Evolutionary conservation across 2,329 filamentous ascomycete genomes (phyloP).

Genomic region (Sporothrix schenckii): DNA sequence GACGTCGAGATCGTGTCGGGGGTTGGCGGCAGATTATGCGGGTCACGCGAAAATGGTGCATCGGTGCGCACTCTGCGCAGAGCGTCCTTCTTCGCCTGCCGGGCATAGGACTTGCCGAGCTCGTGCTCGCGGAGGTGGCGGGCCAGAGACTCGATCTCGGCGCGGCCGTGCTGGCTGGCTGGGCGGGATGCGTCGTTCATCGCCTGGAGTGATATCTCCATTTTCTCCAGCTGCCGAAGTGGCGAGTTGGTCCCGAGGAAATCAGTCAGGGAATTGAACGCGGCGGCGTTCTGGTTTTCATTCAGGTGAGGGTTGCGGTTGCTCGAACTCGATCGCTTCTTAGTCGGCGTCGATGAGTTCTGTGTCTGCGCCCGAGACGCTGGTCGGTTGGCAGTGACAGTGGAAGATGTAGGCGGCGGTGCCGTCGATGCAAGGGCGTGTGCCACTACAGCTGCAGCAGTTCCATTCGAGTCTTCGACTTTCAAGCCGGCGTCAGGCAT

Average conservation of each 20-base stretch:
- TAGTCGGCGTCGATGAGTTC: slow-evolving; percentile 33
- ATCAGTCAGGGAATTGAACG: slow-evolving; percentile 53
- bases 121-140: slow-evolving; percentile 36
- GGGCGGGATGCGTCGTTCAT: slow-evolving; percentile 41
- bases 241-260: slow-evolving; percentile 53
- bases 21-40: slow-evolving; percentile 57
- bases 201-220: slow-evolving; percentile 42
- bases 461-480: slow-evolving; percentile 35
- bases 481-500: slow-evolving; percentile 14
- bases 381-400: not conserved
- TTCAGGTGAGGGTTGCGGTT: slow-evolving; percentile 12
- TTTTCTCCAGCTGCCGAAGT: slow-evolving; percentile 54
- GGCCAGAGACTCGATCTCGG: slow-evolving; percentile 36
- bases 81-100: slow-evolving; percentile 54
- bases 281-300: slow-evolving; percentile 40
- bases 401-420: too few relatives aligned
- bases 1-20: slow-evolving; percentile 63
- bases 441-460: slow-evolving; percentile 22
- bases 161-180: slow-evolving; percentile 39
- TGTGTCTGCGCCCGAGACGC: not conserved
- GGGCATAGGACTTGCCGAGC: slow-evolving; percentile 41
- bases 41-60: slow-evolving; percentile 46
- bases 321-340: slow-evolving; percentile 41
- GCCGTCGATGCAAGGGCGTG: slow-evolving; percentile 28
- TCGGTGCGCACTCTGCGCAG: slow-evolving; percentile 56